phyloP scores from a whole-genome alignment of 352 stramenopile genomes.

The Globisporangium emineosum region DNA sequence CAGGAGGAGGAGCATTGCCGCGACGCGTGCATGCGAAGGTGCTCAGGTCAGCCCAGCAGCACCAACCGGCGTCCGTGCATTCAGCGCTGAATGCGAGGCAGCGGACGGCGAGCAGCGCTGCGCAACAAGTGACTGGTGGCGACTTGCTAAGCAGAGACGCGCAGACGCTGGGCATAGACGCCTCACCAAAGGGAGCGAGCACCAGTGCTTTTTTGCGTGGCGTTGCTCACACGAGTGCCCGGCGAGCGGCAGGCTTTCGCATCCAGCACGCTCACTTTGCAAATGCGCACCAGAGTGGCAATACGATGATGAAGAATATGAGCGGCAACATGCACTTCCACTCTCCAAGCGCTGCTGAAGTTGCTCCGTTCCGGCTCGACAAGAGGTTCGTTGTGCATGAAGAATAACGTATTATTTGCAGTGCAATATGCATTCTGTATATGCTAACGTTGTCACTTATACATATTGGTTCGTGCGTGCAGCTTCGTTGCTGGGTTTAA shows the following conservation, averaged over 20 bases:
- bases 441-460: no score
- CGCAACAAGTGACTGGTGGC: not conserved
- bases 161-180: not conserved
- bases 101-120: not conserved
- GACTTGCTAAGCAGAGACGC: not conserved
- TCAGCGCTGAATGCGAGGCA: not conserved
- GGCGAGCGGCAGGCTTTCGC: not conserved
- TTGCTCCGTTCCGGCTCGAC: conserved; percentile 12
- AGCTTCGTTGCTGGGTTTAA: conserved; percentile 59
- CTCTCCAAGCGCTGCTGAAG: not conserved
- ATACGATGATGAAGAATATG: not conserved
- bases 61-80: no score
- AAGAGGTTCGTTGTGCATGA: conserved; percentile 12
- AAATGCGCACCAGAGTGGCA: not conserved
- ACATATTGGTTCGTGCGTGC: not conserved
- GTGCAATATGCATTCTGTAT: no score
- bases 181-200: not conserved
- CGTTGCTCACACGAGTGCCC: no score
- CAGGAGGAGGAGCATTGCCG: no score
- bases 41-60: no score
- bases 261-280: not conserved
- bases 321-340: not conserved
- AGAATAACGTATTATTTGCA: no score
- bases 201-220: no score
- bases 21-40: no score